A percentile compares a stretch with the other conserved stretches of the same genome.
These are phyloP conservation scores for Aspergillus baeticus DNA, from an alignment of 495 filamentous ascomycete genomes.

Conservation along the genomic window DNA sequence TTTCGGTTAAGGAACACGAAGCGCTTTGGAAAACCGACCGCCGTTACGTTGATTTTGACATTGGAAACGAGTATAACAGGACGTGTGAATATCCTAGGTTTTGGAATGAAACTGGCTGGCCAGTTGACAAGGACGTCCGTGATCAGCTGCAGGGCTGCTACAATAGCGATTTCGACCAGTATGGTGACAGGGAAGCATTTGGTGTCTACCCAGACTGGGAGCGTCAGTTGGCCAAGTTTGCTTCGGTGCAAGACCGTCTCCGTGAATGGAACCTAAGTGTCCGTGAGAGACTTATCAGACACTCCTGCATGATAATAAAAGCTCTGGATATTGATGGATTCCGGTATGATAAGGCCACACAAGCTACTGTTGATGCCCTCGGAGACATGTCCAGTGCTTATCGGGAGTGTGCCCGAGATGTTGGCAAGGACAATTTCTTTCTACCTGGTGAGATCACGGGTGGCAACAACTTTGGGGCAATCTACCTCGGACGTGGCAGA, in stretches of 20 bases:
- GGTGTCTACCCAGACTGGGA: conserved; percentile 69
- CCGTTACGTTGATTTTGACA: conserved; percentile 62
- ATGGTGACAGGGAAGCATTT: conserved; percentile 67
- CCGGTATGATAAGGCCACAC: conserved; percentile 68
- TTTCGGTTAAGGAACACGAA: conserved; percentile 54
- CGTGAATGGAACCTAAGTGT: conserved; percentile 69
- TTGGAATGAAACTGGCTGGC: conserved; percentile 62
- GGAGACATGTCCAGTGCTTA: conserved; percentile 53
- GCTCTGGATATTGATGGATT: conserved; percentile 70
- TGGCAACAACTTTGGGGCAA: conserved; percentile 61
- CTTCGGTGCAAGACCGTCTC: conserved; percentile 72
- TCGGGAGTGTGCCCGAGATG: conserved; percentile 54
- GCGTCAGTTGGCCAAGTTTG: conserved; percentile 69
- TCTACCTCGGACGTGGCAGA: conserved; percentile 67
- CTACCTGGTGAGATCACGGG: conserved; percentile 64
- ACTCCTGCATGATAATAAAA: conserved; percentile 64
- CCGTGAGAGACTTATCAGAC: conserved; percentile 54
- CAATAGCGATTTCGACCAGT: conserved; percentile 71
- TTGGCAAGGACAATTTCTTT: conserved; percentile 64
- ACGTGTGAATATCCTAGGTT: conserved; percentile 65
- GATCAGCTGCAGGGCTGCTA: conserved; percentile 58
- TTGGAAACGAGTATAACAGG: conserved; percentile 56
- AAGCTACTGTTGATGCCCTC: conserved; percentile 64
- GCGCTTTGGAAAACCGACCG: conserved; percentile 58
- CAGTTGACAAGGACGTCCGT: conserved; percentile 44